These are phyloP conservation scores for Ganoderma sinense DNA, from an alignment of 1,284 basidiomycete species.

Conservation along the genomic window DNA sequence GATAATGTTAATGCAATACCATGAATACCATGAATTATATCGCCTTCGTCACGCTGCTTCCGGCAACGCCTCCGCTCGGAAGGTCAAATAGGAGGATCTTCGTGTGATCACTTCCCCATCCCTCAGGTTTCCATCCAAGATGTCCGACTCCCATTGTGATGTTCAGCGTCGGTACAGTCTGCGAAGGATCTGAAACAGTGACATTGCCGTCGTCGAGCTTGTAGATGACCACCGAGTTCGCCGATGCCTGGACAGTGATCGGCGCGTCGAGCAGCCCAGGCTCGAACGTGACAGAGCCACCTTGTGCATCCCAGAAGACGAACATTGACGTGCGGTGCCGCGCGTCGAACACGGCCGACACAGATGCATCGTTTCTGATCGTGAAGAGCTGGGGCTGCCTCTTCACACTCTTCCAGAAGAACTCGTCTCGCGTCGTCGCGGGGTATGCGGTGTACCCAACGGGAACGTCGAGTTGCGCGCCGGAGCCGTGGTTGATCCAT, in stretches of 20 bases:
- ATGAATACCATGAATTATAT: slow-evolving; percentile 14
- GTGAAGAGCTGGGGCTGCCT: slow-evolving; percentile 39
- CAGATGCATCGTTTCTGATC: slow-evolving; percentile 45
- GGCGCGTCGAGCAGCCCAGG: slow-evolving; percentile 33
- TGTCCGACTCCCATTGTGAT: slow-evolving; percentile 41
- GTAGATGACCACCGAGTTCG: slow-evolving; percentile 55
- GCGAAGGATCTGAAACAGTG: slow-evolving; percentile 67
- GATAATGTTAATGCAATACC: neutral
- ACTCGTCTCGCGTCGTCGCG: slow-evolving; percentile 43
- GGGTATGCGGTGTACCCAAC: slow-evolving; percentile 67
- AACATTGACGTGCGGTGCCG: slow-evolving; percentile 37
- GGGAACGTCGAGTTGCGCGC: slow-evolving; percentile 39
- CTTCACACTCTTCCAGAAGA: slow-evolving; percentile 40
- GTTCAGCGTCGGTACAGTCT: slow-evolving; percentile 42
- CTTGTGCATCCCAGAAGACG: slow-evolving; percentile 45
- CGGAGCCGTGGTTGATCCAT: slow-evolving; percentile 55
- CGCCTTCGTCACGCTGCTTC: slow-evolving; percentile 49
- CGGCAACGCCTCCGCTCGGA: slow-evolving; percentile 45
- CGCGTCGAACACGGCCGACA: slow-evolving; percentile 45
- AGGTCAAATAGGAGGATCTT: slow-evolving; percentile 37
- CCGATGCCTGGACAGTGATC: slow-evolving; percentile 49
- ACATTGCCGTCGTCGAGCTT: slow-evolving; percentile 50
- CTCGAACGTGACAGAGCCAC: slow-evolving; percentile 36
- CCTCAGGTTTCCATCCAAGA: slow-evolving; percentile 12
- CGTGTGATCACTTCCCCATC: slow-evolving; percentile 36